Evolutionary conservation across 768 basidiomycete genomes (phyloP).

Genomic region (Termitomyces bulborhizus): DNA sequence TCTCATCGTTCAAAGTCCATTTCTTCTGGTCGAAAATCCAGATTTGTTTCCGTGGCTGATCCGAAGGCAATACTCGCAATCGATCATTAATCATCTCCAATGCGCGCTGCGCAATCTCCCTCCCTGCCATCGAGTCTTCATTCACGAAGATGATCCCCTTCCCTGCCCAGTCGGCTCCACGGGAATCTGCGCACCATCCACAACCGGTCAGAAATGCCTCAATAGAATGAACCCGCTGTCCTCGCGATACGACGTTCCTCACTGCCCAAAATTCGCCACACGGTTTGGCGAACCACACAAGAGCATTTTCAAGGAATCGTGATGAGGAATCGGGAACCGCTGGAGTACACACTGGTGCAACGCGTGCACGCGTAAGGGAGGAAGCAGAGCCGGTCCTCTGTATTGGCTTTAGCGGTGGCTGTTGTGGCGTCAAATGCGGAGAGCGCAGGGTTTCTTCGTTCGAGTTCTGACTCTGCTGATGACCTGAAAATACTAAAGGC

Average conservation of each 20-base stretch:
- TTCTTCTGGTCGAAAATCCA: constrained; percentile 13
- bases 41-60: constrained; percentile 9
- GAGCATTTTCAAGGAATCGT: constrained; percentile 11
- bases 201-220: constrained; percentile 43
- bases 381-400: background rate
- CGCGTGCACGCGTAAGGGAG: background rate
- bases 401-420: background rate
- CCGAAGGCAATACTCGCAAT: background rate
- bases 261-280: constrained; percentile 16
- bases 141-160: constrained; percentile 35
- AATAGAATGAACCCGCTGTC: constrained; percentile 32
- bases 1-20: constrained; percentile 2
- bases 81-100: constrained; percentile 10
- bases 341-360: background rate
- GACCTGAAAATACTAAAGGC: background rate
- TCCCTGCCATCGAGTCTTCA: constrained; percentile 15
- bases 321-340: background rate
- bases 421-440: constrained; percentile 1
- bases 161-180: constrained; percentile 10
- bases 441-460: background rate
- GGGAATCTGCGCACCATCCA: constrained; percentile 26
- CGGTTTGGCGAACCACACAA: constrained; percentile 27
- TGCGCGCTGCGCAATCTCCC: constrained; percentile 6
- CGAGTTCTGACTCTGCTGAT: background rate
- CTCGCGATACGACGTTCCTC: constrained; percentile 25